These are phyloP conservation scores for Starmerella stigmatis DNA, from an alignment of 805 yeast species.

Conservation along the genomic window DNA sequence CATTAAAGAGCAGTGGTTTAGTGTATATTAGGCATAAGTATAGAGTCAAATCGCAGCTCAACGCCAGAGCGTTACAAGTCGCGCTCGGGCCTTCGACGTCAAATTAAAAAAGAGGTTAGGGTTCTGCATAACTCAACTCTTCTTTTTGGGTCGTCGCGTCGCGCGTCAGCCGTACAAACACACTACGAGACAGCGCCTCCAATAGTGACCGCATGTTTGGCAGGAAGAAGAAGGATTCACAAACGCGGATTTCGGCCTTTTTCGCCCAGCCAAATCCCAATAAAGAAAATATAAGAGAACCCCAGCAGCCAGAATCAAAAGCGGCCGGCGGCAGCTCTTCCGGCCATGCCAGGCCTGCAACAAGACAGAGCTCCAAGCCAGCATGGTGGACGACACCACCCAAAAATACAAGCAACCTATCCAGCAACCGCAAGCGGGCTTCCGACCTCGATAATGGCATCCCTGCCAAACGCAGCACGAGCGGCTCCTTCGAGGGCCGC, in stretches of 20 bases:
- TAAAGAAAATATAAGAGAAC: conserved; percentile 1
- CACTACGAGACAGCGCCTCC: no score
- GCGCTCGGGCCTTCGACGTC: no score
- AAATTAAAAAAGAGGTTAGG: no score
- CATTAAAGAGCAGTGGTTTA: no score
- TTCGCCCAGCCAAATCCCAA: not conserved
- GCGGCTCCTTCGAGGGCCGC: conserved; percentile 14
- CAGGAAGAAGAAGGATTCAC: not conserved
- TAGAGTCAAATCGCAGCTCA: no score
- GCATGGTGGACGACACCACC: conserved; percentile 21
- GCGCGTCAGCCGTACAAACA: no score
- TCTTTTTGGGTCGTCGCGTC: no score
- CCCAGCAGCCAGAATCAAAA: not conserved
- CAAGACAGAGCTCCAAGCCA: not conserved
- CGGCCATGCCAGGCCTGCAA: not conserved
- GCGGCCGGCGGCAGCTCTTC: not conserved
- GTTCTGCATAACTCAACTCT: no score
- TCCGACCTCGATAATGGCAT: not conserved
- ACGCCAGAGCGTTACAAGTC: no score
- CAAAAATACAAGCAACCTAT: conserved; percentile 4
- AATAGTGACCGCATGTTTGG: not conserved
- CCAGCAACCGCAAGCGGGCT: conserved; percentile 15
- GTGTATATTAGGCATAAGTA: no score
- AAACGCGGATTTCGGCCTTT: conserved; percentile 3
- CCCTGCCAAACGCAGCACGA: conserved; percentile 7